These are phyloP conservation scores for Lentithecium fluviatile DNA, from an alignment of 495 filamentous ascomycete genomes.

Conservation along the genomic window DNA sequence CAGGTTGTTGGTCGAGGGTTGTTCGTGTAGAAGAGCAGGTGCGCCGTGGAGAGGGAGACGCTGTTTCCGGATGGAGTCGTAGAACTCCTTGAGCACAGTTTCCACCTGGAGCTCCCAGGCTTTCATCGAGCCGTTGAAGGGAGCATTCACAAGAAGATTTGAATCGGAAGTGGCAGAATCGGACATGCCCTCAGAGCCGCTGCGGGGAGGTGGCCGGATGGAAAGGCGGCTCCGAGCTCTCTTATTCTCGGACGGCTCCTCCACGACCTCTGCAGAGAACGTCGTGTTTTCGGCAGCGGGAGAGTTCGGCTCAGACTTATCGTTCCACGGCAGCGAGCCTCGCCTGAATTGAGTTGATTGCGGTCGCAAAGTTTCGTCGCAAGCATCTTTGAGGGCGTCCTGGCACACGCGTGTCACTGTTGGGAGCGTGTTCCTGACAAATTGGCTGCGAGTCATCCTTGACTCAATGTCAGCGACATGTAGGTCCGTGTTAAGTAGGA, in stretches of 20 bases:
- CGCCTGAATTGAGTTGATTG: constrained; percentile 47
- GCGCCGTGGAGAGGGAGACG: constrained; percentile 78
- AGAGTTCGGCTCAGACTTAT: constrained; percentile 41
- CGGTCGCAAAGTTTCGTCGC: constrained; percentile 59
- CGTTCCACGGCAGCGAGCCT: constrained; percentile 41
- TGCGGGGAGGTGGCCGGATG: constrained; percentile 37
- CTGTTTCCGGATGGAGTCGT: constrained; percentile 80
- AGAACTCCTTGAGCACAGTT: constrained; percentile 86
- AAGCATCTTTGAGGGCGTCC: constrained; percentile 66
- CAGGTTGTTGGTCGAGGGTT: constrained; percentile 49
- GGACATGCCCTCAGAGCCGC: constrained; percentile 40
- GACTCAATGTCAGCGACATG: constrained; percentile 91
- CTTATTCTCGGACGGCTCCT: constrained; percentile 39
- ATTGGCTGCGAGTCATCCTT: constrained; percentile 93
- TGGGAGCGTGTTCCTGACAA: constrained; percentile 93
- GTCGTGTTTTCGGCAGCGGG: constrained; percentile 35
- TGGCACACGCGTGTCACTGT: constrained; percentile 75
- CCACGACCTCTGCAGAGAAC: constrained; percentile 26
- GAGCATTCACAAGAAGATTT: constrained; percentile 71
- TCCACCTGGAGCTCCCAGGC: constrained; percentile 92
- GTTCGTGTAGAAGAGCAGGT: constrained; percentile 39
- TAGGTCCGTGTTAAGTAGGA: constrained; percentile 93
- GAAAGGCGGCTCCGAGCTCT: constrained; percentile 40
- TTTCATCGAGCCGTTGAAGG: constrained; percentile 72
- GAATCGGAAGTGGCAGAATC: constrained; percentile 43